phyloP scores from a whole-genome alignment of 2,329 filamentous ascomycete species.

The Aspergillus amoenus region DNA sequence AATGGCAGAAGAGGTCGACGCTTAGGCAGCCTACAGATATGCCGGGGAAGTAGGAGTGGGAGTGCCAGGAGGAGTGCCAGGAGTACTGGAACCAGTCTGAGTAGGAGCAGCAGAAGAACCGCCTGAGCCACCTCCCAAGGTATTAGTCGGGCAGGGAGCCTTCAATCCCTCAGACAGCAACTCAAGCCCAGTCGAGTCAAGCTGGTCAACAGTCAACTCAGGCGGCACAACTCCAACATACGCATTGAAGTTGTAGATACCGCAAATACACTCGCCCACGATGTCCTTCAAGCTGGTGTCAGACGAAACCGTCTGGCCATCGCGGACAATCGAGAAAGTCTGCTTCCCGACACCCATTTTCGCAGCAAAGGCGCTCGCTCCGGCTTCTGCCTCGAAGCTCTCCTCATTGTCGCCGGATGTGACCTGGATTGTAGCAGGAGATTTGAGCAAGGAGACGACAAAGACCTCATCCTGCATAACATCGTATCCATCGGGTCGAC shows the following conservation, averaged over 20 bases:
- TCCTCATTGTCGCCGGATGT: slow-evolving; percentile 45
- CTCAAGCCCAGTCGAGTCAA: slow-evolving; percentile 34
- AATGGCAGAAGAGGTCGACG: not conserved
- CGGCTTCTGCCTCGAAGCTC: slow-evolving; percentile 48
- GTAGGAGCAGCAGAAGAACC: not conserved
- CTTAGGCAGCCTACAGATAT: not conserved
- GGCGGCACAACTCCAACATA: slow-evolving; percentile 54
- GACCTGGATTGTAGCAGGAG: slow-evolving; percentile 46
- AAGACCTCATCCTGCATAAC: slow-evolving; percentile 53
- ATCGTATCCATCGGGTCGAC: slow-evolving; percentile 52
- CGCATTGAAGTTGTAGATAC: slow-evolving; percentile 59
- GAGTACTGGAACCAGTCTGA: no score
- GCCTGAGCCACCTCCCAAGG: slow-evolving; percentile 14
- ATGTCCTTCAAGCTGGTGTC: slow-evolving; percentile 54
- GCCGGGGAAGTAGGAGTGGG: no score
- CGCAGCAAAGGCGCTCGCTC: slow-evolving; percentile 46
- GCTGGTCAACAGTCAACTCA: slow-evolving; percentile 32
- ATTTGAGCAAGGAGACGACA: slow-evolving; percentile 52
- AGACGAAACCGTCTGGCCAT: slow-evolving; percentile 42
- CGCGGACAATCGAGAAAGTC: slow-evolving; percentile 48
- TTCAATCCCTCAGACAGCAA: slow-evolving; percentile 30
- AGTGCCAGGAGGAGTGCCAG: no score
- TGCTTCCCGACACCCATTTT: slow-evolving; percentile 51
- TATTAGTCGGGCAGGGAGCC: slow-evolving; percentile 30
- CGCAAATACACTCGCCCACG: slow-evolving; percentile 47